phyloP scores from a whole-genome alignment of 139 green algal species.

The Raphidocelis subcapitata region DNA sequence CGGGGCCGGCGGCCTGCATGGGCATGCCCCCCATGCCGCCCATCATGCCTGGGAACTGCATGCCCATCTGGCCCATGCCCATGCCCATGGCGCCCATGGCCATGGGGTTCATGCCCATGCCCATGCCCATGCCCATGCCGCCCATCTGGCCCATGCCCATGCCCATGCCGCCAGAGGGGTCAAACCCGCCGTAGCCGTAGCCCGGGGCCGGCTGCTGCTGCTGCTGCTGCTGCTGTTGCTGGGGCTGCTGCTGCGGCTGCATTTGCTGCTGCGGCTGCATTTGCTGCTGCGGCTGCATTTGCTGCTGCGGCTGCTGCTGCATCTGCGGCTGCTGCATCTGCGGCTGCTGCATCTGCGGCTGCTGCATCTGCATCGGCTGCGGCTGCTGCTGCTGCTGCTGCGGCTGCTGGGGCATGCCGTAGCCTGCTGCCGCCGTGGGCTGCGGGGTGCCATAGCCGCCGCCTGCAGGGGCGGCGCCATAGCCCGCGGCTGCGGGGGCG shows the following conservation, averaged over 20 bases:
- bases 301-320: background rate
- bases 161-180: background rate
- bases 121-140: slow-evolving; percentile 5
- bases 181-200: background rate
- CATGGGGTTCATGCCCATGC: background rate
- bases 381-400: slow-evolving; percentile 7
- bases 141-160: no score
- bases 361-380: background rate
- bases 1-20: background rate
- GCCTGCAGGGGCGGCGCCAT: no score
- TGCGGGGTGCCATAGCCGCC: no score
- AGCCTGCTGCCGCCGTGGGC: background rate
- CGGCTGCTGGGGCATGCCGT: background rate
- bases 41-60: background rate
- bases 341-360: background rate
- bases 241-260: background rate
- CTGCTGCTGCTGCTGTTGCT: background rate
- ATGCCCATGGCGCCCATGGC: background rate
- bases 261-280: background rate
- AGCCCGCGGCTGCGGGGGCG: no score
- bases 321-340: background rate
- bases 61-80: background rate
- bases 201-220: no score
- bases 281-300: background rate
- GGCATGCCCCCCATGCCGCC: background rate